These are phyloP conservation scores for Fusarium odoratissimum DNA, from an alignment of 2,329 filamentous ascomycete species.

Conservation along the genomic window DNA sequence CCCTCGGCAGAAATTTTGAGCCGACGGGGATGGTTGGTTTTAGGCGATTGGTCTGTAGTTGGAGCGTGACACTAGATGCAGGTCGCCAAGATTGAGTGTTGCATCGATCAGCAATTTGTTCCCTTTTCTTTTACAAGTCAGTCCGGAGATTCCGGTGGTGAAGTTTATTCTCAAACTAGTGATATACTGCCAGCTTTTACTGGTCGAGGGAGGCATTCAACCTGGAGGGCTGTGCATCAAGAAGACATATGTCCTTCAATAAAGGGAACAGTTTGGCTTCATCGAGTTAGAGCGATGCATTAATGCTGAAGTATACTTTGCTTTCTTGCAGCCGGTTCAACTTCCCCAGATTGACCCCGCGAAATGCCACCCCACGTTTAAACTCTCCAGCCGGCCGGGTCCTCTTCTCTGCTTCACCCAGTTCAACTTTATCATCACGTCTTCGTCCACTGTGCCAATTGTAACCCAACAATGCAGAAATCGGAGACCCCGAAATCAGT, in stretches of 20 bases:
- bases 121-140: fast-evolving
- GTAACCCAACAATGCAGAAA: neutral
- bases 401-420: neutral
- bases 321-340: neutral
- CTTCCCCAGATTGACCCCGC: neutral
- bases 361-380: neutral
- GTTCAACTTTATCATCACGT: no score
- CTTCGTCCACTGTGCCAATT: neutral
- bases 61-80: neutral
- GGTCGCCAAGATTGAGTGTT: neutral
- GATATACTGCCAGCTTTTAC: neutral
- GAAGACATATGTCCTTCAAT: no score
- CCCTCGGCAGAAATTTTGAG: neutral
- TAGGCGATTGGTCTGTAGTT: no score
- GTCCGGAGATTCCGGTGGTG: neutral
- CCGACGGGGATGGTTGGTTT: no score
- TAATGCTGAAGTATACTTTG: neutral
- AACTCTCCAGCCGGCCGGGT: neutral
- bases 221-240: no score
- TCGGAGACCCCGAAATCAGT: fast-evolving
- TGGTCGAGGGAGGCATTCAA: neutral
- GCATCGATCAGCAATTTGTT: neutral
- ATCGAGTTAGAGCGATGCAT: neutral
- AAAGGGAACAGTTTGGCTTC: neutral
- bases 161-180: neutral